Evolutionary conservation across 371 early-diverging fungal genomes (phyloP), one percentile per base, ranked within the genome.

Genomic region (Circinella minor): DNA sequence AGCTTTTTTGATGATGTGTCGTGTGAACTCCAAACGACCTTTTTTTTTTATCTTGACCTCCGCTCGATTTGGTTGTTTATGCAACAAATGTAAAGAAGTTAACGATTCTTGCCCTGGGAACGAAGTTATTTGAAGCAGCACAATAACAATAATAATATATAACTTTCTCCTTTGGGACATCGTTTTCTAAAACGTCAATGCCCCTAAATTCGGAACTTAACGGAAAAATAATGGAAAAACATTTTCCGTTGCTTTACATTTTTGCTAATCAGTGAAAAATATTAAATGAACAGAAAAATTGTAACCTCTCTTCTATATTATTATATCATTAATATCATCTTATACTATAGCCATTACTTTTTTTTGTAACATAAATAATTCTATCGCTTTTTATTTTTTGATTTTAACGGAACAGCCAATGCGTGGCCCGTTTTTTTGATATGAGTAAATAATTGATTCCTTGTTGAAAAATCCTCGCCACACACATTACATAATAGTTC

Each of bases 401-500:
- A n/a, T 38, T 54, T 54, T 36, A 43, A 55, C 14, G 65, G 55
- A 34, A 36, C 73, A 39, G 90, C 89, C 14, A 84, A 69, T 0
- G 94, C 93, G 76, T 95, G 95, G 5, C 93, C 93, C 6, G 88
- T 88, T 15, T 69, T 79, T 63, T 90, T 88, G 62, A 94, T 89
- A 71, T 95, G 95, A 1, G 77, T 74, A 79, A 94, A 95, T 5
- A 95, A 75, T 69, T 89, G 87, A 69, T 89, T 93, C 61, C 92
- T 83, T 11, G 90, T 83, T 13, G 81, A 65, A 78, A 90, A 94
- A 39, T 69, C 76, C 9, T 75, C 81, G 1, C 71, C 67, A 74
- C 95, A 95, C 0, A 91, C 89, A 65, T 90, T 90, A 76, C 95
- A 95, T 15, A 62, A 70, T 46, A 57, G 14, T 57, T 57, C 57